Evolutionary conservation across 2,329 filamentous ascomycete genomes (phyloP).

Genomic region (Clarireedia hainanense): DNA sequence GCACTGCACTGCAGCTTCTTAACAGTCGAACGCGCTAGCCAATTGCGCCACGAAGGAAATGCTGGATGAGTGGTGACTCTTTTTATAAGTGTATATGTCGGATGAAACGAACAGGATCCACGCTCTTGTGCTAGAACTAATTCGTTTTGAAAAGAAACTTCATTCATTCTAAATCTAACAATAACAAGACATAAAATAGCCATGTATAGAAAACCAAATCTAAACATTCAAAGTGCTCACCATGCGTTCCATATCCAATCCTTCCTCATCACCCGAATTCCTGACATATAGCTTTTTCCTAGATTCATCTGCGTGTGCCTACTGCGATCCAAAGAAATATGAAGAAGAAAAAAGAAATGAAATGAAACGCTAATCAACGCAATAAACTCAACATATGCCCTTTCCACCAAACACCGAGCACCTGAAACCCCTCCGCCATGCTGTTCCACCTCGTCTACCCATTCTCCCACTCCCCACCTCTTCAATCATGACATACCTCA

Average conservation of each 20-base stretch:
- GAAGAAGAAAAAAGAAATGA: too few relatives aligned
- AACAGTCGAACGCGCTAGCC: constrained; percentile 10
- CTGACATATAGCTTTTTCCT: too few relatives aligned
- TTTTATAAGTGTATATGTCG: neutral
- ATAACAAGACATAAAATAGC: neutral
- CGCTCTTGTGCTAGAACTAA: neutral
- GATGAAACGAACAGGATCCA: neutral
- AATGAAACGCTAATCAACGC: too few relatives aligned
- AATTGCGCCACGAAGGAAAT: constrained; percentile 10
- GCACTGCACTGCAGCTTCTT: neutral
- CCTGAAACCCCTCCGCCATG: neutral
- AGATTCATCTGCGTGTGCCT: too few relatives aligned
- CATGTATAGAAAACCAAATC: too few relatives aligned
- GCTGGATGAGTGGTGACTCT: neutral
- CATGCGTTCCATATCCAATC: too few relatives aligned
- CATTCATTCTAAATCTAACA: neutral
- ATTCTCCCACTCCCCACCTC: neutral
- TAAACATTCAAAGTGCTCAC: too few relatives aligned
- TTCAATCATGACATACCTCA: neutral
- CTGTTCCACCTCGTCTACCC: neutral
- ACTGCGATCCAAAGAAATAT: too few relatives aligned
- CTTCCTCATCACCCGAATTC: too few relatives aligned
- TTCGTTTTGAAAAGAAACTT: neutral
- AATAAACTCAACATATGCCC: too few relatives aligned
- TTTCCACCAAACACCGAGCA: too few relatives aligned